Base-by-base conservation (phyloP, 805 yeast genomes). In the Myxozyma sirexii region DNA sequence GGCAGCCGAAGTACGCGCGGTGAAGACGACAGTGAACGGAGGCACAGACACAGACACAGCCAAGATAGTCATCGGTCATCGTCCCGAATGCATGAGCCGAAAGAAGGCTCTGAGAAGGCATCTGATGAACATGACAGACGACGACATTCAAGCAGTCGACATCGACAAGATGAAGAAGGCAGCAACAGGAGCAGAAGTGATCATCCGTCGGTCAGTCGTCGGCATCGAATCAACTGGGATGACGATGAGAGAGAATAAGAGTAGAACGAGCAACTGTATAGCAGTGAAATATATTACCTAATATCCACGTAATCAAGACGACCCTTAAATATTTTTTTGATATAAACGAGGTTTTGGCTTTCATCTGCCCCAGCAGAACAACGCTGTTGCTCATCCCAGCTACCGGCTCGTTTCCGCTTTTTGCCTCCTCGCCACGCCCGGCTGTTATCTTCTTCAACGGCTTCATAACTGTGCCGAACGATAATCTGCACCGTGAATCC, bases 141-240 rank as follows among this genome's bases (percentile, higher is more conserved):
- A 44, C 17, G 48, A 15, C 48, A 27, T 10, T 26, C 33, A 10
- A 13, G 35, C 19, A 6, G 45, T 27, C 15, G 45, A 27, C 45
- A 12, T 3, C 26, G 45, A 23, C 26, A 10, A 3, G 29, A 8
- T 1, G 45, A 41, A 12, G 45, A 41, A 21, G 45, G 26, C 45
- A n/a, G 13, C 5, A 41, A 27, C 8, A 19, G 45, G 15, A 41
- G 45, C 45, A 19, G 15, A 8, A 23, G 27, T 27, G 15, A 21
- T 8, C 45, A 41, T 15, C 45, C 26, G 26, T 41, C 45, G 45
- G 27, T 41, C 21, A 23, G 43, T 10, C 52, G 52, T 3, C 27
- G 38, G 23, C 52, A 48, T 21, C 27, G 52, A 6, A 48, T 48
- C 4, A 43, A 48, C 42, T 48, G 52, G 52, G 52, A 48, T 21